Percentiles rank a stretch among this genome's conserved stretches.
phyloP scores from a whole-genome alignment of 2,329 filamentous ascomycete genomes.

The Colletotrichum sp. region DNA sequence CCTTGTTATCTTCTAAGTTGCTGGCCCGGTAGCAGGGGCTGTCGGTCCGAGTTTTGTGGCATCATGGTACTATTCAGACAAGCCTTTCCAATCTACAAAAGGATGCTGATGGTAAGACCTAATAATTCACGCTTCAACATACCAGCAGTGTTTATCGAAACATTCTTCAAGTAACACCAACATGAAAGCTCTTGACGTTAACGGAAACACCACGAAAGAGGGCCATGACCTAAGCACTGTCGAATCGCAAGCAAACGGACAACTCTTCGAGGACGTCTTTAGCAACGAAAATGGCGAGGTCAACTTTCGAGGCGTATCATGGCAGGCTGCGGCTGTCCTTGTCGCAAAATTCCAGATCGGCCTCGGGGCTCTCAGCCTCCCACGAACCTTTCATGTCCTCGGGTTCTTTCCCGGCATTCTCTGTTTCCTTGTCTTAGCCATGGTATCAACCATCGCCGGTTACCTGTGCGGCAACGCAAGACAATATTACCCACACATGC shows the following conservation, averaged over 20 bases:
- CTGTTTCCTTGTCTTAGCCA: not conserved
- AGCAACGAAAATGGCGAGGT: not conserved
- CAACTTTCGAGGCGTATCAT: not conserved
- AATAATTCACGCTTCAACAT: not conserved
- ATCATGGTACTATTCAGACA: not conserved
- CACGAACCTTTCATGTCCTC: not conserved
- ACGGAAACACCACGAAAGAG: not conserved
- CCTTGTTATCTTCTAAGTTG: not conserved
- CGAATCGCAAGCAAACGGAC: not conserved
- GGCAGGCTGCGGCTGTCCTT: not conserved
- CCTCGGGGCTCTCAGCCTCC: not conserved
- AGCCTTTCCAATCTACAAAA: not conserved
- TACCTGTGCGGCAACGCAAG: not conserved
- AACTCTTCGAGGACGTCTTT: not conserved
- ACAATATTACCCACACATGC: not conserved
- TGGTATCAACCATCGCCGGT: not conserved
- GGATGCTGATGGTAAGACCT: not conserved
- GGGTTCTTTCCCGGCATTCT: not conserved
- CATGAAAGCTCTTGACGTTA: not conserved
- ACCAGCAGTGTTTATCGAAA: not conserved
- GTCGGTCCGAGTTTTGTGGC: not conserved
- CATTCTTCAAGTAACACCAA: not conserved
- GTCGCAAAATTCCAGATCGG: not conserved
- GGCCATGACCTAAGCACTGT: not conserved
- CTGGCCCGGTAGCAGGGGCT: not conserved